A percentile compares a stretch with the other conserved stretches of the same genome.
Evolutionary conservation across 2,329 filamentous ascomycete genomes (phyloP).

Genomic region (Trichophyton benhamiae): DNA sequence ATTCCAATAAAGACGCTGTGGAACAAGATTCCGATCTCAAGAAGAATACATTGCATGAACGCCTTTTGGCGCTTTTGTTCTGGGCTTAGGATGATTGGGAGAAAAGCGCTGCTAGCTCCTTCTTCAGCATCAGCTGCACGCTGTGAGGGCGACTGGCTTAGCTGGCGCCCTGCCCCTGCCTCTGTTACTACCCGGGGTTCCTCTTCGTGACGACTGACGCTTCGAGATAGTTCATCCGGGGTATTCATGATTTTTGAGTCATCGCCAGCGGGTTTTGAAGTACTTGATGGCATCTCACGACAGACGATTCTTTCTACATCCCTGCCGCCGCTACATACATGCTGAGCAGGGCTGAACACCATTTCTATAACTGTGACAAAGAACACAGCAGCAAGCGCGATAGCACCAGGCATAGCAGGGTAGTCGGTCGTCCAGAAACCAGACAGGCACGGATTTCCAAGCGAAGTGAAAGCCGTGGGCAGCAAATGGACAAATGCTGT

Average conservation of each 20-base stretch:
- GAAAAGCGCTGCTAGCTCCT: background rate
- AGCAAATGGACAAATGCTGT: slow-evolving; percentile 72
- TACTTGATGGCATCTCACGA: background rate
- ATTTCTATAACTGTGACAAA: slow-evolving; percentile 43
- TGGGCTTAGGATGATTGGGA: slow-evolving; percentile 14
- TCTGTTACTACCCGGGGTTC: slow-evolving; percentile 20
- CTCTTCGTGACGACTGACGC: slow-evolving; percentile 12
- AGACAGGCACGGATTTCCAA: slow-evolving; percentile 51
- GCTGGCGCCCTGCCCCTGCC: slow-evolving; percentile 21
- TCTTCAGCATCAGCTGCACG: background rate
- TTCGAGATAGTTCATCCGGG: slow-evolving; percentile 15
- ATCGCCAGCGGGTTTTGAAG: background rate
- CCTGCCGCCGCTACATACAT: slow-evolving; percentile 16
- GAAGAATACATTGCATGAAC: slow-evolving; percentile 59
- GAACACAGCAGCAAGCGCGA: slow-evolving; percentile 35
- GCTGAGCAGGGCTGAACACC: slow-evolving; percentile 36
- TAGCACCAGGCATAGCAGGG: slow-evolving; percentile 38
- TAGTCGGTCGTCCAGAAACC: slow-evolving; percentile 36
- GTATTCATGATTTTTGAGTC: slow-evolving; percentile 6
- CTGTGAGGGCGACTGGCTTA: slow-evolving; percentile 15
- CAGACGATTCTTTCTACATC: slow-evolving; percentile 7
- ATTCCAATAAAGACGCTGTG: slow-evolving; percentile 48
- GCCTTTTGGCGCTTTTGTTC: slow-evolving; percentile 46
- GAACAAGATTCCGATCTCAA: slow-evolving; percentile 68
- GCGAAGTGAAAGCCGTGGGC: slow-evolving; percentile 53